Base-by-base conservation (phyloP, 2,329 filamentous ascomycete species). In the Trichoderma lentiforme region DNA sequence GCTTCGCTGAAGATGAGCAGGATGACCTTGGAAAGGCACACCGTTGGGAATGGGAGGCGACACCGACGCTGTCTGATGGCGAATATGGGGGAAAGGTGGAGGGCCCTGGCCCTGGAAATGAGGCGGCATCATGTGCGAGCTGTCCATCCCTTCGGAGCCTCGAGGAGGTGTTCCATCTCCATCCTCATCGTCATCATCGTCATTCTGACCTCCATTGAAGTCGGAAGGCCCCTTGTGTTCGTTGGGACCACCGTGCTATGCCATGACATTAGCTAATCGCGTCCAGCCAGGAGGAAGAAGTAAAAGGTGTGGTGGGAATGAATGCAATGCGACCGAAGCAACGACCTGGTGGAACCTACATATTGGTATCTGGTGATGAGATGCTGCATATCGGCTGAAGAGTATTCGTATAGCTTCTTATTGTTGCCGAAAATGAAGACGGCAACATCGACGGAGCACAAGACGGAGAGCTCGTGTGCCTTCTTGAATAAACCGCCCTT, bases 401-500 rank as follows among this genome's bases (percentile, higher is more conserved):
- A 98, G 82, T 97, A 99, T 82, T 99, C 94, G 83, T 98, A 98
- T 30, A 99, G 88, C 85, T 98, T 98, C 88, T 98, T 99, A 83
- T 99, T 99, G 84, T 93, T 95, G 75, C 95, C 95, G 80, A 98
- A 98, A 79, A 99, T 98, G 82, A 99, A 96, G 79, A 99, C 96
- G 53, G 96, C 96, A 76, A 99, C 96, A 82, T 99, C 96, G 81
- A 99, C 96, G 51, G 95, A 98, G 82, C 96, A 99, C 74, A 99
- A 91, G 61, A 99, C 96, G 68, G 95, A 97, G 67, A 99, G 89
- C 87, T 99, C 96, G 82, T 99, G 95, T 69, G 96, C 96, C 89
- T 99, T 99, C 87, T 99, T 99, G 89, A 99, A 99, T 64, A 99
- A 87, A 78, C 96, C 96, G 78, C 95, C 96, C 84, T 99, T 99